Evolutionary conservation across 2,329 filamentous ascomycete genomes (phyloP).

Genomic region (Neofusicoccum umdonicola): DNA sequence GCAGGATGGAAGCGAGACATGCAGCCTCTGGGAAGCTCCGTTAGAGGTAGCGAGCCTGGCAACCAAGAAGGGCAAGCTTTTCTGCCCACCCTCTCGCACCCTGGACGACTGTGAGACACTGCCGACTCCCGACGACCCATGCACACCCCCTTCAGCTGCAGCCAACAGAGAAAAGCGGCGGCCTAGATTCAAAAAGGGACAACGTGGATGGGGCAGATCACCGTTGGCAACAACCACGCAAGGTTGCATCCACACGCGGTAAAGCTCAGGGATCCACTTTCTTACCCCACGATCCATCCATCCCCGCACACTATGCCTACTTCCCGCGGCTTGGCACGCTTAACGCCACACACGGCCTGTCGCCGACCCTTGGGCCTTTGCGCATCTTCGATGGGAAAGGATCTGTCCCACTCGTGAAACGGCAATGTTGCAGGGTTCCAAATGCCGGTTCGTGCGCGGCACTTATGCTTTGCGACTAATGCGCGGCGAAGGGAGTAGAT

Average conservation of each 20-base stretch:
- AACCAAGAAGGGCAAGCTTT: neutral
- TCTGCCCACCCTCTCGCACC: neutral
- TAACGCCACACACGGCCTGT: neutral
- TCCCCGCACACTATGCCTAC: neutral
- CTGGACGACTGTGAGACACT: neutral
- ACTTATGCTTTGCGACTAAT: neutral
- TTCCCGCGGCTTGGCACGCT: neutral
- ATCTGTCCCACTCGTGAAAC: neutral
- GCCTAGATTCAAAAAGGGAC: neutral
- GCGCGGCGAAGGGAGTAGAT: neutral
- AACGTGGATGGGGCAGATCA: neutral
- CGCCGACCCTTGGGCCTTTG: neutral
- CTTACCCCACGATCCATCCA: neutral
- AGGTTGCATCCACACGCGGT: neutral
- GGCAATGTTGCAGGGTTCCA: constrained; percentile 2
- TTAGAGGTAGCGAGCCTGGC: neutral
- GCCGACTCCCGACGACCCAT: neutral
- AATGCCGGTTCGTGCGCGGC: constrained; percentile 2
- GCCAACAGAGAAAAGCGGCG: neutral
- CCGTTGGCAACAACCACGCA: neutral
- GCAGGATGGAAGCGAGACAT: neutral
- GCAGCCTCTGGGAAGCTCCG: neutral
- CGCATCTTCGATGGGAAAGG: neutral
- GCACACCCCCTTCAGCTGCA: neutral
- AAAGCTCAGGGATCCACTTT: neutral